Conservation (phyloP, 192 early-diverging fungal genomes). For the Diversispora epigaea region DNA sequence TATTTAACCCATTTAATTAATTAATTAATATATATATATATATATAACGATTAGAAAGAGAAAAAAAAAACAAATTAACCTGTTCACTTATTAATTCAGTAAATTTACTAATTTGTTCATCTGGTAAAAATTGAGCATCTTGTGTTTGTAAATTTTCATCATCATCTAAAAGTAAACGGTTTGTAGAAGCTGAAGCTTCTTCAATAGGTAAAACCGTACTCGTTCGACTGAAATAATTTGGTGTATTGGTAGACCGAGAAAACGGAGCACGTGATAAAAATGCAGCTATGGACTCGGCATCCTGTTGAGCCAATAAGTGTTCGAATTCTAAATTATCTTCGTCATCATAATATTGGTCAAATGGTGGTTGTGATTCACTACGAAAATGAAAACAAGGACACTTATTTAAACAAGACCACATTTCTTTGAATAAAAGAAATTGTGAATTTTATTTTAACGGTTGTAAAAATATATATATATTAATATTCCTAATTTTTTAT, state of each 20-base stretch:
- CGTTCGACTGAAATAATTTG: neutral
- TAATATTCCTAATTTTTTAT: no score
- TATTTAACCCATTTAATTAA: no score
- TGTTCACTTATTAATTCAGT: conserved; percentile 17
- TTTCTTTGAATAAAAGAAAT: neutral
- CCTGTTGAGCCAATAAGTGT: conserved; percentile 7
- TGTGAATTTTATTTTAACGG: no score
- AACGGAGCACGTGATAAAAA: conserved; percentile 11
- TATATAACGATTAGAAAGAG: no score
- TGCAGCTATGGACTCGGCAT: conserved; percentile 1
- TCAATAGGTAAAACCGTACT: neutral
- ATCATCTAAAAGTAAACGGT: conserved; percentile 7
- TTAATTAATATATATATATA: no score
- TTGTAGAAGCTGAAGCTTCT: neutral
- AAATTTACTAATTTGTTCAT: conserved; percentile 33
- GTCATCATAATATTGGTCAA: conserved; percentile 25
- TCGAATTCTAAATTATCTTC: conserved; percentile 23
- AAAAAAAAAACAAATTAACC: neutral
- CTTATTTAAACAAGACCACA: conserved; percentile 30
- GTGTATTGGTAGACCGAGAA: neutral
- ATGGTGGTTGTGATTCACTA: conserved; percentile 8
- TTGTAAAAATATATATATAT: no score
- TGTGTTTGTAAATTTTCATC: conserved; percentile 16
- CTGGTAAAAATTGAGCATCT: conserved; percentile 27
- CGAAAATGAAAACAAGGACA: conserved; percentile 27